A percentile compares a stretch with the other conserved stretches of the same genome.
phyloP scores from a whole-genome alignment of 1,284 basidiomycete species.

The Apiotrichum montevideense region DNA sequence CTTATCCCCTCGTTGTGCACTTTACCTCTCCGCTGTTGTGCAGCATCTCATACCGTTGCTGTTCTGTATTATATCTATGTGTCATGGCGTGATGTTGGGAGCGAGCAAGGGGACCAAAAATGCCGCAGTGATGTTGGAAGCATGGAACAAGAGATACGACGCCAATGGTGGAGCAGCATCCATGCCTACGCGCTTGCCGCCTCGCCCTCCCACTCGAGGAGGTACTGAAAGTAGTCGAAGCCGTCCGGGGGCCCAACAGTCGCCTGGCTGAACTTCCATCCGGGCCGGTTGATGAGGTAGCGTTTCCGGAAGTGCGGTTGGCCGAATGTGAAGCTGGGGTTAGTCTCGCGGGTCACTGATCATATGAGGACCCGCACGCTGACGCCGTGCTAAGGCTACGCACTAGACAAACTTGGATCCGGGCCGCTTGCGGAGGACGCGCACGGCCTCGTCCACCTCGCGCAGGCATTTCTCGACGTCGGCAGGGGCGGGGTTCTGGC shows the following conservation, averaged over 20 bases:
- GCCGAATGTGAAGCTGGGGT: constrained; percentile 64
- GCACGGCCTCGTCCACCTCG: constrained; percentile 73
- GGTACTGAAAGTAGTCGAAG: constrained; percentile 81
- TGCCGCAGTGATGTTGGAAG: too few species aligned
- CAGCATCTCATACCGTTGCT: constrained; percentile 5
- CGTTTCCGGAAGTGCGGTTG: constrained; percentile 82
- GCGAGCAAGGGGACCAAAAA: too few species aligned
- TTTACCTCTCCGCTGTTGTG: not conserved
- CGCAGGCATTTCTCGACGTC: constrained; percentile 67
- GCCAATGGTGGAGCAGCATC: too few species aligned
- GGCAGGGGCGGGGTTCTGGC: constrained; percentile 70
- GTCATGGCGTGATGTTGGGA: not conserved
- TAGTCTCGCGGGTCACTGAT: too few species aligned
- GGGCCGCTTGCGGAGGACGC: constrained; percentile 57
- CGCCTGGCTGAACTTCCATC: constrained; percentile 30
- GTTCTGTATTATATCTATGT: constrained; percentile 3
- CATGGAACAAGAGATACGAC: too few species aligned
- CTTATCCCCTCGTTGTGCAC: not conserved
- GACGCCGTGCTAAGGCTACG: constrained; percentile 7
- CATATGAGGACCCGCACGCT: too few species aligned
- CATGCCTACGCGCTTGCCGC: not conserved
- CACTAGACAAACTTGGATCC: constrained; percentile 66
- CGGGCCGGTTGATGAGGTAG: constrained; percentile 51
- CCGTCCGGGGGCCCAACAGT: constrained; percentile 55
- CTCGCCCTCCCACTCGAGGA: constrained; percentile 36